Percentiles rank a stretch among this genome's conserved stretches.
phyloP scores from a whole-genome alignment of 177 flowering plant species.

The Tripterygium wilfordii region DNA sequence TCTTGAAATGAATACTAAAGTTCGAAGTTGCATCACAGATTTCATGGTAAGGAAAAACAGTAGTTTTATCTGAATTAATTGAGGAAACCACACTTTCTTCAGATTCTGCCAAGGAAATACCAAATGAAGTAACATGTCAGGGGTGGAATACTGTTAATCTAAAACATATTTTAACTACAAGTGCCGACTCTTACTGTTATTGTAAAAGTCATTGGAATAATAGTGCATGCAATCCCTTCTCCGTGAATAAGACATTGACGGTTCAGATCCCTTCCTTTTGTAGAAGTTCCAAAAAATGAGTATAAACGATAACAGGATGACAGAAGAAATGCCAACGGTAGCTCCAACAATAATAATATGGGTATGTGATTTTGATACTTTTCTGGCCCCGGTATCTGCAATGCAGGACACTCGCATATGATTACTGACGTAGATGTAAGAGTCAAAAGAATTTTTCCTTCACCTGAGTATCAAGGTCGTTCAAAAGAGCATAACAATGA shows the following conservation, averaged over 20 bases:
- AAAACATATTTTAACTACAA: not conserved
- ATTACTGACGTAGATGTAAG: too few relatives aligned
- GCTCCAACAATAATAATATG: constrained; percentile 14
- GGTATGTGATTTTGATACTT: constrained; percentile 6
- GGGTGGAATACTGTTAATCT: not conserved
- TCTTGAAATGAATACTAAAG: constrained; percentile 16
- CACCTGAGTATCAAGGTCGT: too few relatives aligned
- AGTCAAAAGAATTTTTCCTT: too few relatives aligned
- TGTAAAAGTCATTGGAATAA: too few relatives aligned
- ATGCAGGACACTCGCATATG: not conserved
- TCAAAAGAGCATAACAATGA: too few relatives aligned
- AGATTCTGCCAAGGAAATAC: constrained; percentile 16
- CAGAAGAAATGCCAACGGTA: constrained; percentile 5
- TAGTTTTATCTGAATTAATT: constrained; percentile 18
- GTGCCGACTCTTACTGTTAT: not conserved
- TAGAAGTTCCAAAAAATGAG: constrained; percentile 9
- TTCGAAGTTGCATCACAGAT: constrained; percentile 22
- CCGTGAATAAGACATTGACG: not conserved
- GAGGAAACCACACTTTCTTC: constrained; percentile 9
- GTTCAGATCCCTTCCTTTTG: constrained; percentile 3
- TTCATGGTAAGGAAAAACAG: constrained; percentile 21
- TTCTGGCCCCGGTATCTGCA: constrained; percentile 15
- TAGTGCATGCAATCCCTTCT: constrained; percentile 2
- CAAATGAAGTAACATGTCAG: not conserved
- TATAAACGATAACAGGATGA: constrained; percentile 2